A percentile compares a stretch with the other conserved stretches of the same genome.
These are phyloP conservation scores for Aspergillus neoniger DNA, from an alignment of 2,329 filamentous ascomycete species.

Conservation along the genomic window DNA sequence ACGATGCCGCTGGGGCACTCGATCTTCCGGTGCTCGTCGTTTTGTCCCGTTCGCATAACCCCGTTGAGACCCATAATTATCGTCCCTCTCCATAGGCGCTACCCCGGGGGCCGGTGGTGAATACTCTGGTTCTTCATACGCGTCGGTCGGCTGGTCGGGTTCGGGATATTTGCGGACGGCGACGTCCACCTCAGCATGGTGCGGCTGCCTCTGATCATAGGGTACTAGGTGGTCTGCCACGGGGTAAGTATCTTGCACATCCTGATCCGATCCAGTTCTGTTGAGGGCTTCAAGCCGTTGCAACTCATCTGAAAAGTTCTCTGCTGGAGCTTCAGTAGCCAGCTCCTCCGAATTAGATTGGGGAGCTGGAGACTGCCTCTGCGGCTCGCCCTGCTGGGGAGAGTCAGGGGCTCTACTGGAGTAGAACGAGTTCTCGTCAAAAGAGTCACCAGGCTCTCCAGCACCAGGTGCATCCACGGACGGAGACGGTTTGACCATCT, in stretches of 20 bases:
- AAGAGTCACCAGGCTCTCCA: constrained; percentile 73
- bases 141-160: constrained; percentile 32
- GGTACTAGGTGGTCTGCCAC: constrained; percentile 39
- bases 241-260: constrained; percentile 43
- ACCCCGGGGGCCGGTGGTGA: constrained; percentile 48
- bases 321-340: constrained; percentile 37
- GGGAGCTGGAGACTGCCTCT: constrained; percentile 32
- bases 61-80: constrained; percentile 28
- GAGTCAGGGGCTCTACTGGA: constrained; percentile 88
- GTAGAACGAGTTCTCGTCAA: constrained; percentile 94
- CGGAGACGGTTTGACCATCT: constrained; percentile 70
- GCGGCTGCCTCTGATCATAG: constrained; percentile 33
- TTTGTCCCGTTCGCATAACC: constrained; percentile 34
- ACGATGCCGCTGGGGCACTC: constrained; percentile 43
- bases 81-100: constrained; percentile 32
- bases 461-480: constrained; percentile 55
- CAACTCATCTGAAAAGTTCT: constrained; percentile 38
- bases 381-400: constrained; percentile 49
- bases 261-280: constrained; percentile 39
- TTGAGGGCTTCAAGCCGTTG: constrained; percentile 42
- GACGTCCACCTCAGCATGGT: constrained; percentile 24
- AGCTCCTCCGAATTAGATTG: constrained; percentile 34
- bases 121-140: constrained; percentile 50
- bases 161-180: constrained; percentile 24
- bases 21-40: constrained; percentile 42